phyloP scores from a whole-genome alignment of 2,329 filamentous ascomycete genomes.

The Aphanocladium album region DNA sequence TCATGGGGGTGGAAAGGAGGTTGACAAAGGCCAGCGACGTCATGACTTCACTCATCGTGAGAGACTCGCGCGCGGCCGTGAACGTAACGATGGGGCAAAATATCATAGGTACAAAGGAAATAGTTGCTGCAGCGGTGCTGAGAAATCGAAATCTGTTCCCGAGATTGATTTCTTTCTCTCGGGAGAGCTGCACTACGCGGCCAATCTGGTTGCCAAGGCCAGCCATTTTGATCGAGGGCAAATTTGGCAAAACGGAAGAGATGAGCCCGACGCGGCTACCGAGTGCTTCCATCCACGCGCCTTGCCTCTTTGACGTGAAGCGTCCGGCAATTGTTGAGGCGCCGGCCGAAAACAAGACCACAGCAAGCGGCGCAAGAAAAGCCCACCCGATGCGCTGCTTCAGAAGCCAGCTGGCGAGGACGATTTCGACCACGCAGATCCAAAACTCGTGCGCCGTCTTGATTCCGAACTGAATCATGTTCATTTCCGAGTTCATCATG shows the following conservation, averaged over 20 bases:
- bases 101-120: conserved; percentile 25
- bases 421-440: conserved; percentile 27
- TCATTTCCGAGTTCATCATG: conserved; percentile 7
- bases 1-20: conserved; percentile 22
- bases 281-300: conserved; percentile 24
- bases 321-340: conserved; percentile 15
- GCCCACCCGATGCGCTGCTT: conserved; percentile 26
- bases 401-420: conserved; percentile 28
- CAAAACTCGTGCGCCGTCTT: conserved; percentile 28
- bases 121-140: conserved; percentile 20
- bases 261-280: conserved; percentile 22
- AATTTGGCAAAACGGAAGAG: conserved; percentile 20
- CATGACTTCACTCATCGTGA: conserved; percentile 24
- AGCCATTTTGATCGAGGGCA: conserved; percentile 24
- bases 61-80: conserved; percentile 17
- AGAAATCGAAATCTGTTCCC: conserved; percentile 21
- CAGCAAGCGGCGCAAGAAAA: conserved; percentile 26
- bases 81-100: conserved; percentile 30
- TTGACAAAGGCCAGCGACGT: conserved; percentile 26
- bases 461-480: neutral
- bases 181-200: conserved; percentile 10
- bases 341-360: conserved; percentile 20
- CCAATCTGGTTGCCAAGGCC: conserved; percentile 22
- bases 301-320: conserved; percentile 21
- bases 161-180: conserved; percentile 18